Evolutionary conservation across 2,329 filamentous ascomycete species (phyloP), one percentile per base, ranked within the genome.

Genomic region (Chrysoporthe cubensis): DNA sequence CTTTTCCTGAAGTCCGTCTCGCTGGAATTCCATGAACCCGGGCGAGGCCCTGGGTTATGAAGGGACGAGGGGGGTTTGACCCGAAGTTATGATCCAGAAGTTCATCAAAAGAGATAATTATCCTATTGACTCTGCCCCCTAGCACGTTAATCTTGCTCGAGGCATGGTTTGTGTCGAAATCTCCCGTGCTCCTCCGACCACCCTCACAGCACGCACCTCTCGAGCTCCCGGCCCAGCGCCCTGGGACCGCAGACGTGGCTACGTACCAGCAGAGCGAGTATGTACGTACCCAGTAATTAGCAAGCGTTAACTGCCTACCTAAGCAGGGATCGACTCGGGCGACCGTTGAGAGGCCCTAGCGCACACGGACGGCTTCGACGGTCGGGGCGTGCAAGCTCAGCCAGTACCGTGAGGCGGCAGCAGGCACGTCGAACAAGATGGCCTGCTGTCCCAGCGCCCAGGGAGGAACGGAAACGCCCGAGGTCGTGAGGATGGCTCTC

Each of bases 91-190:
- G 54, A 40, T 57, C 34, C 54, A 40, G 34, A 37, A 32, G 34
- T 26, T 26, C 26, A 26, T 26, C 2, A 26, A 26, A 26, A 26
- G 26, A 26, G 26, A 26, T 26, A 26, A 26, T 26, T 26, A 26
- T 26, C 26, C 26, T 26, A 26, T 26, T 26, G 26, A 26, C 26
- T 26, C 26, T 26, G 26, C 54, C 32, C 54, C 54, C 34, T 57
- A 34, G 14, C 16, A 40, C 16, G 34, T 34, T 40, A 37, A 57
- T 40, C 34, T 40, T 40, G 54, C 34, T n/a, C 54, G 54, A 57
- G 54, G 54, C 54, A 57, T 57, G 54, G 14, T 40, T 40, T 57
- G 54, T 57, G 34, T 57, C 32, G 54, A 40, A 40, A 40, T n/a
- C 54, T 40, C 34, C 54, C 54, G 32, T 57, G 34, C 54, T 40